Evolutionary conservation across 331 rosid genomes (phyloP).

Genomic region (Ulmus americana): DNA sequence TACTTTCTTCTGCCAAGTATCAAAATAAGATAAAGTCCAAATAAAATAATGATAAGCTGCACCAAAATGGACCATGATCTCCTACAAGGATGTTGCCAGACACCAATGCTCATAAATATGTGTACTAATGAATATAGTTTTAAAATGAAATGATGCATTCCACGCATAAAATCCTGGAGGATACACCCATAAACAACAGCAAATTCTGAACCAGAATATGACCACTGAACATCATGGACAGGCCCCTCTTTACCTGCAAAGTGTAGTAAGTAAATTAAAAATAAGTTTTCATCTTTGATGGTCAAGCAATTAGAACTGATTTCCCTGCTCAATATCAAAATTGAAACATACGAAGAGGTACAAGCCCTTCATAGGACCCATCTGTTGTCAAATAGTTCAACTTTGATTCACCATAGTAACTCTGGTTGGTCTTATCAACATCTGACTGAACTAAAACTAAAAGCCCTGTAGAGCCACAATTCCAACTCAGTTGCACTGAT

Average conservation of each 20-base stretch:
- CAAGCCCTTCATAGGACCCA: conserved; percentile 76
- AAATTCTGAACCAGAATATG: conserved; percentile 71
- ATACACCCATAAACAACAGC: conserved; percentile 95
- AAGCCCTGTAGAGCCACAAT: conserved; percentile 78
- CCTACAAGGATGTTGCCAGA: too few species aligned
- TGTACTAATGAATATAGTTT: too few species aligned
- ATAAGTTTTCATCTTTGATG: neutral
- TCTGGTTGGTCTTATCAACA: conserved; percentile 93
- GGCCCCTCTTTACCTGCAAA: conserved; percentile 96
- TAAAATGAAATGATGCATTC: too few species aligned
- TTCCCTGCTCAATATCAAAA: neutral
- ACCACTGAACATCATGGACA: conserved; percentile 92
- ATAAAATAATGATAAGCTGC: neutral
- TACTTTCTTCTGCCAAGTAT: neutral
- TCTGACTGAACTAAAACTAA: conserved; percentile 77
- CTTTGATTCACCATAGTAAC: conserved; percentile 93
- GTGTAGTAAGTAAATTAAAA: neutral
- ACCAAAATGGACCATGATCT: too few species aligned
- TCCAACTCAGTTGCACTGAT: conserved; percentile 76
- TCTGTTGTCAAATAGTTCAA: conserved; percentile 81
- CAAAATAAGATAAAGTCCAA: neutral
- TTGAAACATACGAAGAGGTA: conserved; percentile 70
- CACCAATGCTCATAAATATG: too few species aligned
- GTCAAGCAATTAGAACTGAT: neutral
- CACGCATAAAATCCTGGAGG: conserved; percentile 31